These are phyloP conservation scores for Aspergillus costaricaensis DNA, from an alignment of 2,329 filamentous ascomycete genomes.

Conservation along the genomic window DNA sequence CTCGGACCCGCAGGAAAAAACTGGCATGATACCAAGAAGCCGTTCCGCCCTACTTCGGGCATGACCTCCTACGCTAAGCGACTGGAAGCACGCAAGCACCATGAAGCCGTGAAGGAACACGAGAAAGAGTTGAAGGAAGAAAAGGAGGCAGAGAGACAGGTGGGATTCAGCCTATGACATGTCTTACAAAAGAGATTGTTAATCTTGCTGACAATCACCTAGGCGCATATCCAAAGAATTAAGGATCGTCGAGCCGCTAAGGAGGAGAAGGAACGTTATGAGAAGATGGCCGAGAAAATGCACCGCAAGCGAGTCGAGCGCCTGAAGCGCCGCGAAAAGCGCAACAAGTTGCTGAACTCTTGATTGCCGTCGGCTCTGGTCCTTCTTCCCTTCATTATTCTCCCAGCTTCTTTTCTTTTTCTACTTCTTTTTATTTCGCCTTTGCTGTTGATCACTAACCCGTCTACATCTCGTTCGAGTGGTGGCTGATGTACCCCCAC, in stretches of 20 bases:
- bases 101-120: slow-evolving; percentile 80
- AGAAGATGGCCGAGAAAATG: slow-evolving; percentile 97
- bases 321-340: slow-evolving; percentile 92
- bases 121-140: slow-evolving; percentile 96
- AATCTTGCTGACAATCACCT: slow-evolving; percentile 8
- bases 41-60: slow-evolving; percentile 80
- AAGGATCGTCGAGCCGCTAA: slow-evolving; percentile 85
- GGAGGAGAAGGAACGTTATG: slow-evolving; percentile 89
- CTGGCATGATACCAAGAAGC: slow-evolving; percentile 81
- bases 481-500: background rate
- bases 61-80: slow-evolving; percentile 79
- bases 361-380: slow-evolving; percentile 25
- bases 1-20: slow-evolving; percentile 71
- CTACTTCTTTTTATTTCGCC: background rate
- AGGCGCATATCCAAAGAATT: slow-evolving; percentile 77
- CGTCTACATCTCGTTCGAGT: background rate
- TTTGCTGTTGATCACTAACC: background rate
- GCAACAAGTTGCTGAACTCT: slow-evolving; percentile 60
- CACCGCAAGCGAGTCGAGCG: slow-evolving; percentile 92
- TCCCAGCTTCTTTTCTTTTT: background rate
- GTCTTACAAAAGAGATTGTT: background rate
- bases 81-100: slow-evolving; percentile 66
- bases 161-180: slow-evolving; percentile 39
- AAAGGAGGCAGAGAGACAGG: slow-evolving; percentile 85
- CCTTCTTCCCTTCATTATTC: slow-evolving; percentile 2